Conservation (phyloP, 257 asterid species). For the Petunia secreta region DNA sequence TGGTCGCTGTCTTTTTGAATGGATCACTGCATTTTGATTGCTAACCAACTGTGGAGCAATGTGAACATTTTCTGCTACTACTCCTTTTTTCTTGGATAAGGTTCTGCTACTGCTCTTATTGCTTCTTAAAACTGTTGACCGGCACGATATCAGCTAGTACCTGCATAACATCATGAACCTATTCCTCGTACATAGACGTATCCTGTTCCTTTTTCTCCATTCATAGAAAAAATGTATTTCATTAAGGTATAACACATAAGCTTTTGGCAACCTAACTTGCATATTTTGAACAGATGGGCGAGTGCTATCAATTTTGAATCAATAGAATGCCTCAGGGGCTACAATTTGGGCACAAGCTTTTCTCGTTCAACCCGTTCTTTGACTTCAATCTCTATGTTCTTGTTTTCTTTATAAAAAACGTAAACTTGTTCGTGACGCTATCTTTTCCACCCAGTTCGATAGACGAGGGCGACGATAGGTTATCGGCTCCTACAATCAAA, state of each 20-base stretch:
- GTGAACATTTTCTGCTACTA: neutral
- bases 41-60: neutral
- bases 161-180: neutral
- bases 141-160: neutral
- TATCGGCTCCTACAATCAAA: neutral
- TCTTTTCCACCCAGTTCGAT: neutral
- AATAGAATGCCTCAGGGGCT: neutral
- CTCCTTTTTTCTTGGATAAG: too few relatives aligned
- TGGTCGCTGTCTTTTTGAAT: neutral
- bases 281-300: neutral
- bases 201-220: neutral
- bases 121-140: neutral
- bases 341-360: neutral
- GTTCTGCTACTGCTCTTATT: neutral
- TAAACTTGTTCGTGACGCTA: neutral
- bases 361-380: neutral
- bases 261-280: neutral
- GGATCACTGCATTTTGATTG: neutral
- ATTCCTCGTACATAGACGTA: neutral
- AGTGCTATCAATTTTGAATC: neutral
- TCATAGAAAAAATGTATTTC: neutral
- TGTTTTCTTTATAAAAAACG: too few relatives aligned
- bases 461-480: neutral
- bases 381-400: neutral
- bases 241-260: neutral